These are phyloP conservation scores for Achaetomium macrosporum DNA, from an alignment of 2,329 filamentous ascomycete genomes.

Conservation along the genomic window DNA sequence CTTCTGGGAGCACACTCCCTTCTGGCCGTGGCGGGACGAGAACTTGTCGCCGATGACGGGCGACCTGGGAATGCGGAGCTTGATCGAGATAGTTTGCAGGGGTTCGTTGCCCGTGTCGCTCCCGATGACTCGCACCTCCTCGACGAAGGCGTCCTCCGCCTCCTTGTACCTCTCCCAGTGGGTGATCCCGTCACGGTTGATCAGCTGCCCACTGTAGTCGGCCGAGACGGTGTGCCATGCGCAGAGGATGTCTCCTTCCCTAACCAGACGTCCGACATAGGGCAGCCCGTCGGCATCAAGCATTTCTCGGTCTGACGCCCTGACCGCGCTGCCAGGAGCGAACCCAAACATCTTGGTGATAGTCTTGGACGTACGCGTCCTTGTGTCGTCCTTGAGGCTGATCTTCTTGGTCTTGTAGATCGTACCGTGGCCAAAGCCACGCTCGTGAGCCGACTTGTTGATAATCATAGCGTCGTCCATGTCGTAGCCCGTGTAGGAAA, in stretches of 20 bases:
- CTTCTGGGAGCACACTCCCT: constrained; percentile 93
- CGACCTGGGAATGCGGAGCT: constrained; percentile 82
- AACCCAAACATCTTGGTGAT: constrained; percentile 87
- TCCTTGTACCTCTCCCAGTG: constrained; percentile 95
- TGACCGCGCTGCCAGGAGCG: constrained; percentile 68
- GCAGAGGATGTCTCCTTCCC: constrained; percentile 77
- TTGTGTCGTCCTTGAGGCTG: constrained; percentile 72
- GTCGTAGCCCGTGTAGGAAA: constrained; percentile 98
- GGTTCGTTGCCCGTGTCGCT: constrained; percentile 77
- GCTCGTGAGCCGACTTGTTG: constrained; percentile 94
- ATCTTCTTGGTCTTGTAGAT: constrained; percentile 98
- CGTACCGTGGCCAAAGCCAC: constrained; percentile 90
- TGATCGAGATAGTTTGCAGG: constrained; percentile 83
- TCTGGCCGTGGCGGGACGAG: constrained; percentile 96
- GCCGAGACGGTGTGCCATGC: constrained; percentile 84
- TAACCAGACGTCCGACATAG: constrained; percentile 68
- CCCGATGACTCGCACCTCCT: constrained; percentile 87
- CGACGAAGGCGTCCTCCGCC: constrained; percentile 76
- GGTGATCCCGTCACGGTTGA: constrained; percentile 81
- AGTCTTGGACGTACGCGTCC: constrained; percentile 59
- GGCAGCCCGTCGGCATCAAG: constrained; percentile 88
- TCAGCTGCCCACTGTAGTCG: constrained; percentile 69
- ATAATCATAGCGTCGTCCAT: constrained; percentile 99
- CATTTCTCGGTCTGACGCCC: constrained; percentile 61
- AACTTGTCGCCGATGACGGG: constrained; percentile 98